Base-by-base conservation (phyloP, 2,329 filamentous ascomycete species). In the Cyanodermella asteris region DNA sequence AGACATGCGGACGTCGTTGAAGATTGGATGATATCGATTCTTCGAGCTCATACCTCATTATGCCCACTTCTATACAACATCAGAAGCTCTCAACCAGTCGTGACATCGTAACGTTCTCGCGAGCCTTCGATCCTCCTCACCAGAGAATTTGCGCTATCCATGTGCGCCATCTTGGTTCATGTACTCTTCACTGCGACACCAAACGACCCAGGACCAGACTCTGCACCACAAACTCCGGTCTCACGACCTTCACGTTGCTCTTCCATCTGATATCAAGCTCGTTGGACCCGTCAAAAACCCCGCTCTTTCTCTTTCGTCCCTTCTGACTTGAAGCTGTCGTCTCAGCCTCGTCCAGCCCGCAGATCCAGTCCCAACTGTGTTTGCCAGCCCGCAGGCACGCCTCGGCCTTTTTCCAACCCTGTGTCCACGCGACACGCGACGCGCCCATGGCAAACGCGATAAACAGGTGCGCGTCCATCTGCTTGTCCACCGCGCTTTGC, bases 141-240 rank as follows among this genome's bases (percentile, higher is more conserved):
- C n/a, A n/a, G n/a, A n/a, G n/a, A n/a, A n/a, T n/a, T n/a, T n/a
- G n/a, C n/a, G n/a, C n/a, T n/a, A n/a, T n/a, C n/a, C n/a, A n/a
- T n/a, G n/a, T n/a, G n/a, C n/a, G n/a, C n/a, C n/a, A n/a, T n/a
- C n/a, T n/a, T n/a, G n/a, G n/a, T n/a, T n/a, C n/a, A n/a, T n/a
- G n/a, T n/a, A n/a, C n/a, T n/a, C n/a, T n/a, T n/a, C n/a, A n/a
- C 24, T 66, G 62, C 32, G 77, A 72, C 26, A 81, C 64, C 36
- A 93, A 50, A 31, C 69, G 65, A 1, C 82, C 84, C 25, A 91
- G 46, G 34, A 97, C 93, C 30, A 94, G 53, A 45, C 81, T 93
- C 55, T 97, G 84, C 28, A 91, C 71, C 13, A 94, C 68, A 42
- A 84, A 68, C 48, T 94, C 84, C 44, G 90, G 73, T 28, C 71